Percentiles rank a stretch among this genome's conserved stretches.
Conservation (phyloP, 148 eudicot genomes). For the Pharnaceum exiguum region DNA sequence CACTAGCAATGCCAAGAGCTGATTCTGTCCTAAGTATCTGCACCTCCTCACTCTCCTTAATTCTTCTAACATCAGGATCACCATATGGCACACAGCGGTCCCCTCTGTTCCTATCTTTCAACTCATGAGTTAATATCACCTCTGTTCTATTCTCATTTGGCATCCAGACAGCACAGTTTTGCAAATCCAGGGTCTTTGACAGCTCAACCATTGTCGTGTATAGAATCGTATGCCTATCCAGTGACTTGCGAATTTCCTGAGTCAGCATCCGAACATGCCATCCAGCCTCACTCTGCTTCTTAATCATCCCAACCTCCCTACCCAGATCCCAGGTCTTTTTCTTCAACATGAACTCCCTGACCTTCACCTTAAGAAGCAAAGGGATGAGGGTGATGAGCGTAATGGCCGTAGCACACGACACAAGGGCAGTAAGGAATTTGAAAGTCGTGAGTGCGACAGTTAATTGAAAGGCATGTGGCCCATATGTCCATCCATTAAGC, state of each 20-base stretch:
- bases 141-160: constrained; percentile 68
- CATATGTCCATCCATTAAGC: constrained; percentile 85
- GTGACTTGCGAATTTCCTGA: constrained; percentile 77
- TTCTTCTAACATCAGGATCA: constrained; percentile 52
- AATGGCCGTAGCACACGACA: constrained; percentile 85
- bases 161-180: constrained; percentile 93
- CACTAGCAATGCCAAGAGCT: constrained; percentile 46
- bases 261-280: constrained; percentile 92
- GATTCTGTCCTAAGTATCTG: constrained; percentile 53
- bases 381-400: constrained; percentile 80
- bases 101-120: constrained; percentile 28
- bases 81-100: constrained; percentile 37
- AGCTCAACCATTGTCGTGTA: constrained; percentile 77
- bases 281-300: constrained; percentile 67
- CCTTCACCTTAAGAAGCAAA: constrained; percentile 76
- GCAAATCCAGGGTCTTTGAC: constrained; percentile 67
- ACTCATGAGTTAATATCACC: constrained; percentile 61
- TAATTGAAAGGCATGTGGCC: constrained; percentile 69
- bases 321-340: constrained; percentile 80
- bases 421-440: constrained; percentile 76
- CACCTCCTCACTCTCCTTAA: constrained; percentile 54
- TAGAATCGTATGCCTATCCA: constrained; percentile 75
- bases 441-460: constrained; percentile 68
- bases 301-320: constrained; percentile 73
- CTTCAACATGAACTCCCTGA: constrained; percentile 74